Conservation (phyloP, 2,329 filamentous ascomycete genomes). For the Aspergillus ochraceoroseus region DNA sequence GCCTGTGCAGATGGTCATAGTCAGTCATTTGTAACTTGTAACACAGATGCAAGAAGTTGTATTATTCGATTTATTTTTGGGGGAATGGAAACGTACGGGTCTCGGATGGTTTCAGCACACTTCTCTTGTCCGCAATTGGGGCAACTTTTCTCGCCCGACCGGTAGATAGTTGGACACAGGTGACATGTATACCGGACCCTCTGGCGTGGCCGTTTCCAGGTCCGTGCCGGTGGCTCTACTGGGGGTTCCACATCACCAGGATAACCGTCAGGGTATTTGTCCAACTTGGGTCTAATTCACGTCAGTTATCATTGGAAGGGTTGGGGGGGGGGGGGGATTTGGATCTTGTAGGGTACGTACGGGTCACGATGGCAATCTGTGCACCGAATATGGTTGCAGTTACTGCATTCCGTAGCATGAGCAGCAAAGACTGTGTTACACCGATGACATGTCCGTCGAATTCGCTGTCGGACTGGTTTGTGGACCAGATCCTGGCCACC, state of each 20-base stretch:
- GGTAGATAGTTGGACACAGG: constrained; percentile 35
- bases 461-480: constrained; percentile 66
- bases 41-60: background rate
- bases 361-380: constrained; percentile 76
- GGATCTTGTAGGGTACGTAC: constrained; percentile 47
- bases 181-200: constrained; percentile 43
- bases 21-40: too few relatives aligned
- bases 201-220: constrained; percentile 36
- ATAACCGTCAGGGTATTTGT: constrained; percentile 45
- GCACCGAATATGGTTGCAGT: constrained; percentile 69
- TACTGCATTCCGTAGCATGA: constrained; percentile 59
- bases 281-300: constrained; percentile 32
- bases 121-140: constrained; percentile 40
- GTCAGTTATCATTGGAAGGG: background rate
- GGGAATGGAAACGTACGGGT: constrained; percentile 35
- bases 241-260: constrained; percentile 42
- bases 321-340: constrained; percentile 7
- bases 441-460: constrained; percentile 70
- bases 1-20: constrained; percentile 30
- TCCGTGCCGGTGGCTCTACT: constrained; percentile 32
- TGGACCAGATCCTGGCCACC: constrained; percentile 67
- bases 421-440: constrained; percentile 61
- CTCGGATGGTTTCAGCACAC: constrained; percentile 39
- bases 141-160: constrained; percentile 33
- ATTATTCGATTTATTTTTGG: too few relatives aligned